phyloP scores from a whole-genome alignment of 2,329 filamentous ascomycete species.

The Hirsutella minnesotensis region DNA sequence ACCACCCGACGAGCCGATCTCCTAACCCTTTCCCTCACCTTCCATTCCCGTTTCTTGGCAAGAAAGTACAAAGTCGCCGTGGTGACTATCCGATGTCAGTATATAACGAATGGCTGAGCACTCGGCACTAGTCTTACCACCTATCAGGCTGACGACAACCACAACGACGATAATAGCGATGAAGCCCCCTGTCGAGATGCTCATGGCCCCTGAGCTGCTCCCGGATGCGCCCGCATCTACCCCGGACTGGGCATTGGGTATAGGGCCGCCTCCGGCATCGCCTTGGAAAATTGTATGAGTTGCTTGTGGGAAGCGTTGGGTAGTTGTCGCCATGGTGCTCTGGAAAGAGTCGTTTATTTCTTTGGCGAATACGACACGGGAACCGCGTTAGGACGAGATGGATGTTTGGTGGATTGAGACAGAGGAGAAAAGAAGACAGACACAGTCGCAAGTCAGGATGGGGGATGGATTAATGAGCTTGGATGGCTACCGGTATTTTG shows the following conservation, averaged over 20 bases:
- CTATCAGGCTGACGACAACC: slow-evolving; percentile 51
- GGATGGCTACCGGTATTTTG: background rate
- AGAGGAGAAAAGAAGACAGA: background rate
- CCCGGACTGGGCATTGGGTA: slow-evolving; percentile 27
- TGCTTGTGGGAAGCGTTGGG: slow-evolving; percentile 28
- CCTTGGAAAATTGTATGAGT: slow-evolving; percentile 21
- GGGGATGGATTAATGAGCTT: background rate
- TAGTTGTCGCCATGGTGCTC: slow-evolving; percentile 26
- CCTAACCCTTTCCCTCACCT: slow-evolving; percentile 58
- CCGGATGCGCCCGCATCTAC: slow-evolving; percentile 55
- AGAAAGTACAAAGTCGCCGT: slow-evolving; percentile 62
- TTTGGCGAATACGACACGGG: background rate
- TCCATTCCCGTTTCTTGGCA: slow-evolving; percentile 79
- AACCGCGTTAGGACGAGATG: background rate
- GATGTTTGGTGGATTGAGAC: background rate
- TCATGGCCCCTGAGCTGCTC: slow-evolving; percentile 40
- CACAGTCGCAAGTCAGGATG: background rate
- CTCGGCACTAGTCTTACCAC: slow-evolving; percentile 41
- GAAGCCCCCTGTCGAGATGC: slow-evolving; percentile 56
- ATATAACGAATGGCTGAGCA: background rate
- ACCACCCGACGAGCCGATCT: slow-evolving; percentile 54
- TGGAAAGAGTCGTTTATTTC: background rate
- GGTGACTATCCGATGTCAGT: slow-evolving; percentile 33
- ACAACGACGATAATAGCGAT: slow-evolving; percentile 67
- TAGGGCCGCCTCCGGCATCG: slow-evolving; percentile 19